Evolutionary conservation across 257 asterid genomes (phyloP).

Genomic region (Penstemon newberryi): DNA sequence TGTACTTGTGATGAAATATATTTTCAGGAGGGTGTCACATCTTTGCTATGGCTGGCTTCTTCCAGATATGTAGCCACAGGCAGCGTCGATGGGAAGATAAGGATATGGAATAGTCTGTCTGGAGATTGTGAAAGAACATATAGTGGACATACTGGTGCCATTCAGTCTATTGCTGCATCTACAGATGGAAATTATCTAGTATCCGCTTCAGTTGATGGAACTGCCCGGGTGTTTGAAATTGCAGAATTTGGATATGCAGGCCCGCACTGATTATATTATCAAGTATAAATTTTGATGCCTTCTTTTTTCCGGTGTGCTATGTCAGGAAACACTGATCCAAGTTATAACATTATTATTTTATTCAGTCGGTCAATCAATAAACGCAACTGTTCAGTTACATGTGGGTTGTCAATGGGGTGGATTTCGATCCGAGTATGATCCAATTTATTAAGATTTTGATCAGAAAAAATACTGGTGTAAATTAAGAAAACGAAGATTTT

Average conservation of each 20-base stretch:
- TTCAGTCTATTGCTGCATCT: conserved; percentile 66
- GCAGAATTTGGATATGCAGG: conserved; percentile 48
- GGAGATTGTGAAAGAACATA: conserved; percentile 63
- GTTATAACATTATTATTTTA: no score
- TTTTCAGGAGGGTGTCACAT: conserved; percentile 65
- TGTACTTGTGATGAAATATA: background rate
- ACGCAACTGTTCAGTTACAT: no score
- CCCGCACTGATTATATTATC: no score
- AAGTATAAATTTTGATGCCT: no score
- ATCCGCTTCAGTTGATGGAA: conserved; percentile 70
- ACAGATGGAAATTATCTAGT: conserved; percentile 58
- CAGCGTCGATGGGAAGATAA: conserved; percentile 67
- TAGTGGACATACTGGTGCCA: conserved; percentile 61
- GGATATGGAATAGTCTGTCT: conserved; percentile 83
- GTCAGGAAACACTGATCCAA: no score
- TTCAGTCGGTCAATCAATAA: no score
- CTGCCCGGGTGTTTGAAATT: conserved; percentile 80
- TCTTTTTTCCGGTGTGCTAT: no score
- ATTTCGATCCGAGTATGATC: no score
- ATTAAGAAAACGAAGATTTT: no score
- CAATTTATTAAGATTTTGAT: no score
- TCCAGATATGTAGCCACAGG: conserved; percentile 70
- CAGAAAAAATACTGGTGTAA: no score
- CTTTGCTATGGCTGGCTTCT: conserved; percentile 69
- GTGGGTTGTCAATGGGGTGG: no score